Conservation (phyloP, 2,329 filamentous ascomycete genomes). For the Ophiostoma quercus region DNA sequence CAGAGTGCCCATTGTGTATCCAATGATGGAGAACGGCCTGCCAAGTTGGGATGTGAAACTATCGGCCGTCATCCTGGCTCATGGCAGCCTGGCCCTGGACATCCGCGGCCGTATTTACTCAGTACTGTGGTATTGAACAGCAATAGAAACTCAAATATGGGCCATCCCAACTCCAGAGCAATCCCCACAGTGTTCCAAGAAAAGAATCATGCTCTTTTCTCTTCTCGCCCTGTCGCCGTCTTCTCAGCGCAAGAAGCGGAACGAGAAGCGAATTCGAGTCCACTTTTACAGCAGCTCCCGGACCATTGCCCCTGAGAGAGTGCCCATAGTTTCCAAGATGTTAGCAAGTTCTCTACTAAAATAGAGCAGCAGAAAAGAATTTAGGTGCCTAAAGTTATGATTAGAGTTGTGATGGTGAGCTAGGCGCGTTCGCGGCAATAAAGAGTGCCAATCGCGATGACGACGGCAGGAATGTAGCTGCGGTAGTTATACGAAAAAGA, state of each 20-base stretch:
- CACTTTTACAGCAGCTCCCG: not conserved
- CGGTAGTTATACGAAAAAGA: not conserved
- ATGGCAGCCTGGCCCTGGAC: not conserved
- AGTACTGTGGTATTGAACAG: not conserved
- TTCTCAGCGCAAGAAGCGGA: not conserved
- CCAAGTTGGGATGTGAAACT: slow-evolving; percentile 7
- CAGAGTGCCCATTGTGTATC: not conserved
- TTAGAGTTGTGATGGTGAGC: not conserved
- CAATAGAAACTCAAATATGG: slow-evolving; percentile 5
- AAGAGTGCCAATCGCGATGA: not conserved
- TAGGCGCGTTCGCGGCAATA: not conserved
- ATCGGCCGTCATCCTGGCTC: not conserved
- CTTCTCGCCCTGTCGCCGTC: not conserved
- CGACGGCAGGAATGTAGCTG: not conserved
- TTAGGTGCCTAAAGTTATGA: not conserved
- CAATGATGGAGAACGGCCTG: not conserved
- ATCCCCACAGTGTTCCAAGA: not conserved
- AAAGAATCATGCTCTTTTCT: not conserved
- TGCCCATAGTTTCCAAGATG: slow-evolving; percentile 1
- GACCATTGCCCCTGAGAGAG: slow-evolving; percentile 6
- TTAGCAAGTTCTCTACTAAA: not conserved
- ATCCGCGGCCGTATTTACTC: not conserved
- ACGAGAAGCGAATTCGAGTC: not conserved
- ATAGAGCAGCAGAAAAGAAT: not conserved
- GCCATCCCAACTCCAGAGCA: not conserved